A percentile compares a stretch with the other conserved stretches of the same genome.
These are phyloP conservation scores for Microascus cirrosus DNA, from an alignment of 2,329 filamentous ascomycete species.

Conservation along the genomic window DNA sequence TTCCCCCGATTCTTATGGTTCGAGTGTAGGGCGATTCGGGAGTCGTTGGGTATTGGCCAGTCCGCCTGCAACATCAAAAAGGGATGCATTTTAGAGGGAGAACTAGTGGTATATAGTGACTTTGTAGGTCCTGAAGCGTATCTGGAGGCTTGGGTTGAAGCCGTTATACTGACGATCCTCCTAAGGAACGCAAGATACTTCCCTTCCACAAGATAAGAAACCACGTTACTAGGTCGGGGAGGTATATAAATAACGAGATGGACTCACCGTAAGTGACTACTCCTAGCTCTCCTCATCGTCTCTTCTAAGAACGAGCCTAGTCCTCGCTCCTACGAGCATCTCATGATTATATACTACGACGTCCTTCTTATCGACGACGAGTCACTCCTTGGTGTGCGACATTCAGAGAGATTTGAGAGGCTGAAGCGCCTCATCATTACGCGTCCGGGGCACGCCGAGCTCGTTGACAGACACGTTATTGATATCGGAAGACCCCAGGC, in stretches of 20 bases:
- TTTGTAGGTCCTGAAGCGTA: slow-evolving; percentile 21
- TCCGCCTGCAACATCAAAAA: slow-evolving; percentile 45
- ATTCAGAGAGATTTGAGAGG: slow-evolving; percentile 48
- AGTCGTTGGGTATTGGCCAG: slow-evolving; percentile 52
- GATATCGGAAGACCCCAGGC: slow-evolving; percentile 49
- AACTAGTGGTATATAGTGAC: slow-evolving; percentile 69
- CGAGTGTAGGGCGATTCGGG: slow-evolving; percentile 38
- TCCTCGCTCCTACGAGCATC: slow-evolving; percentile 35
- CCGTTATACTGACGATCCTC: neutral
- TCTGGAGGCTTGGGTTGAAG: neutral
- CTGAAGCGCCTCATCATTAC: slow-evolving; percentile 42
- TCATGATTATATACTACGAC: slow-evolving; percentile 55
- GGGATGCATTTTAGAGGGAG: slow-evolving; percentile 72
- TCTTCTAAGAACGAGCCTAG: slow-evolving; percentile 18
- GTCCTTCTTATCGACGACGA: slow-evolving; percentile 40
- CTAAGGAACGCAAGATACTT: slow-evolving; percentile 47
- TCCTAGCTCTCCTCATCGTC: neutral
- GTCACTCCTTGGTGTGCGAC: slow-evolving; percentile 36
- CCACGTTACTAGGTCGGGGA: slow-evolving; percentile 63
- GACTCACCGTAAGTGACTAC: slow-evolving; percentile 50
- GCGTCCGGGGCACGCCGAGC: slow-evolving; percentile 49
- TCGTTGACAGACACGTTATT: slow-evolving; percentile 56
- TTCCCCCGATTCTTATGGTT: slow-evolving; percentile 7
- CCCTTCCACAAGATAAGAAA: slow-evolving; percentile 77
- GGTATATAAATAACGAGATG: slow-evolving; percentile 52